Evolutionary conservation across 1,284 basidiomycete genomes (phyloP), one percentile per base, ranked within the genome.

Genomic region (Ceratobasidium papillatum): DNA sequence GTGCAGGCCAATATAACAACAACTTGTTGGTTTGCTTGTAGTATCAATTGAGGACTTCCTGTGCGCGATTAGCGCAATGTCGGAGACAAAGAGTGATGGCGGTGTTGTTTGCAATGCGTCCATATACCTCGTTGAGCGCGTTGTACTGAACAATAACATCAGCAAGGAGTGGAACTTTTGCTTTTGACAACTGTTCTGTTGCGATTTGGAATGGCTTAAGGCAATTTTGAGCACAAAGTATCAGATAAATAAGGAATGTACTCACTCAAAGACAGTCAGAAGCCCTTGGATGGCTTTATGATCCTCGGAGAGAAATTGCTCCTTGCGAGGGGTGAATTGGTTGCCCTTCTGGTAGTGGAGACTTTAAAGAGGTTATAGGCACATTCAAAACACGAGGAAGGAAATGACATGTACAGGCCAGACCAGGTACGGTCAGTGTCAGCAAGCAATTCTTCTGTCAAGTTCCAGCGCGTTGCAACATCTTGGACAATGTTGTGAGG

Each of bases 81-180:
- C 58, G 34, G 22, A 41, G 19, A 25, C 34, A 61, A 8, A 61
- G 32, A 7, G 58, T 12, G 27, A 32, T n/a, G 27, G 27, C 17
- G 14, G 14, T 14, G 54, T 56, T 30, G 2, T 22, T 12, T n/a
- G 19, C 14, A 25, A 56, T 56, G 22, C 36, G 19, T 12, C 32
- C 9, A 30, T 61, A 61, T 32, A 36, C 32, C 27, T 61, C 11
- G 32, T 61, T 34, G 12, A 61, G 58, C 7, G 32, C 36, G 22
- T 61, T 32, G 36, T 61, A 61, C 9, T 61, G 58, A 32, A 61
- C 58, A n/a, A 61, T 36, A 34, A 61, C 36, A 14, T 61, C 34
- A 2, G 58, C 34, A 22, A 61, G 58, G 27, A 61, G 27, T 12
- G 58, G 34, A 11, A 61, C 36, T 14, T 61, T 61, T 38, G 34